Base-by-base conservation (phyloP, 2,329 filamentous ascomycete species). In the Cordyceps pruinosa region DNA sequence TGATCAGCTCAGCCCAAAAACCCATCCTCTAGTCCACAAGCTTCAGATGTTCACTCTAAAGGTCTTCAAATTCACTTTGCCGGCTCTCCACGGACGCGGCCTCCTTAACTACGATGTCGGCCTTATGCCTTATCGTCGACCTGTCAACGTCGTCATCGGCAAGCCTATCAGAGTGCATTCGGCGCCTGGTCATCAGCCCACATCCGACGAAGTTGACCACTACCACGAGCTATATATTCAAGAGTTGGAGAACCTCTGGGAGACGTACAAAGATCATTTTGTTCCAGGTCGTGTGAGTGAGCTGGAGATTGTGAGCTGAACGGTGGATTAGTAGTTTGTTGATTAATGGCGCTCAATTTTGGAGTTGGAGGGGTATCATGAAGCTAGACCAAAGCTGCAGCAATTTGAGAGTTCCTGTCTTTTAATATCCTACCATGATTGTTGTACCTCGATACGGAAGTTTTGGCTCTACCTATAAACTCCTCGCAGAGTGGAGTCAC, bases 41-140 rank as follows among this genome's bases (percentile, higher is more conserved):
- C 73, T 89, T 37, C 94, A 99, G 73, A 84, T 96, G 75, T 74
- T 91, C 28, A 76, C 95, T 57, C 93, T 97, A 73, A 88, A 87
- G 64, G 77, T 88, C 6, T 85, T 95, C 77, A 95, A 95, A 52
- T 99, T 97, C 66, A 97, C 94, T 0, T 80, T 97, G 12, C 92
- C 94, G 1, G 81, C 96, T 28, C 88, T 97, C 66, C 91, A 96
- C 70, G 93, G 92, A 3, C 77, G 92, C 26, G 93, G 93, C 13
- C 86, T 97, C 41, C 96, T 97, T 75, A 99, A 99, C 72, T 97
- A 99, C 69, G 94, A 99, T 70, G 90, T 97, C 15, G 94, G 94
- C 4, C 76, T 97, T 65, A 91, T 97, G 89, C 94, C 94, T 0
- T 97, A 97, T 70, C 85, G 94, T 13, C 80, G 86, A 51, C 87